Base-by-base conservation (phyloP, 2,329 filamentous ascomycete genomes). In the Fusarium euwallaceae region DNA sequence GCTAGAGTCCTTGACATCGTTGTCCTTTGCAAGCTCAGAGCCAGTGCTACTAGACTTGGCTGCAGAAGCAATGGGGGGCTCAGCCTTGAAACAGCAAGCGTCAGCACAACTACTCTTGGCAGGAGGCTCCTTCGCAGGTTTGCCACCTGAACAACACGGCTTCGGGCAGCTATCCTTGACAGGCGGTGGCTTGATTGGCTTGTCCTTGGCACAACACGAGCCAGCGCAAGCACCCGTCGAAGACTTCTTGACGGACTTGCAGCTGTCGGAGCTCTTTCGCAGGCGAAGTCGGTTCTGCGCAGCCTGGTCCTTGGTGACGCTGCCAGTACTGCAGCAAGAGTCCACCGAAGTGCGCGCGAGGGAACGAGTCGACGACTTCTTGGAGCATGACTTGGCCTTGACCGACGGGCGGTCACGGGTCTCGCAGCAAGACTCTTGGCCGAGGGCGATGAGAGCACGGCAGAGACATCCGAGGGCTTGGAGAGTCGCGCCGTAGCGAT, bases 401-500 rank as follows among this genome's bases (percentile, higher is more conserved):
- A 70, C 24, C 7, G 78, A 77, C 1, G 80, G 75, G 37, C 78
- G 75, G 16, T 79, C 71, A 16, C 69, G 78, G 24, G 78, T 75
- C 24, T 78, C 74, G 64, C 88, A 90, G 80, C 88, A 89, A 0
- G 87, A 83, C 71, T 89, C 87, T 65, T 87, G 82, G 0, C 88
- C 87, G 20, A 88, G 81, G 10, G 87, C 85, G 32, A 89, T 69
- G 17, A 90, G 83, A 22, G 86, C 84, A 20, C 87, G 85, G 67
- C 88, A 90, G 70, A 90, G 87, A 76, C 88, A 90, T 4, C 88
- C 88, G 1, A 90, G 78, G 6, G 87, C 84, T 53, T 85, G 78
- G 2, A 90, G 83, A 16, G 75, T 86, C 4, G 82, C 81, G 1
- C 80, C 82, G 63, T 88, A 89, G 17, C 78, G 81, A 27, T 83